phyloP scores from a whole-genome alignment of 139 green algal genomes.

The Picochlorum costavermella region DNA sequence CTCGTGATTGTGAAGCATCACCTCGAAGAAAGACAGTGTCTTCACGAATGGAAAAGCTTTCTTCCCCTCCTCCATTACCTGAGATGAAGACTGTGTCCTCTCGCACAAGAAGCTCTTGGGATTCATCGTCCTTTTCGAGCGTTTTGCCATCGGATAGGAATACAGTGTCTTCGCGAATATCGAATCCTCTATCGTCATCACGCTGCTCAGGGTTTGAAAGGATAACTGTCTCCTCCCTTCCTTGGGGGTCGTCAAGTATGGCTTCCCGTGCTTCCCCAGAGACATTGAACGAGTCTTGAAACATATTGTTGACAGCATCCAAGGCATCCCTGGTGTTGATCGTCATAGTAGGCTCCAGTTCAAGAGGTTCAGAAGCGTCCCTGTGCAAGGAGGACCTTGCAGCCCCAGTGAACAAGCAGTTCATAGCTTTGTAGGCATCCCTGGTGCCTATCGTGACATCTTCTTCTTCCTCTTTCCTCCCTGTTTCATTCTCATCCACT shows the following conservation, averaged over 20 bases:
- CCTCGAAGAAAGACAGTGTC: constrained; percentile 8
- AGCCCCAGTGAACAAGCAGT: constrained; percentile 45
- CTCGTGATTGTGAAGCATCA: background rate
- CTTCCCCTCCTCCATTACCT: background rate
- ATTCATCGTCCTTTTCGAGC: background rate
- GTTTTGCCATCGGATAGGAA: background rate
- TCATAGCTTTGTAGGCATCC: constrained; percentile 50
- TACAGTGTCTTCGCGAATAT: constrained; percentile 13
- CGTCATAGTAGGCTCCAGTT: constrained; percentile 51
- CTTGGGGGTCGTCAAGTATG: background rate
- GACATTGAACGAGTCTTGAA: background rate
- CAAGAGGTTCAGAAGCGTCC: background rate
- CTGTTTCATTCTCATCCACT: background rate
- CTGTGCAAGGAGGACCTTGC: background rate
- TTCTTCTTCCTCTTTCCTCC: background rate
- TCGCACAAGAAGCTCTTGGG: background rate
- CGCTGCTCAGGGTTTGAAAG: background rate
- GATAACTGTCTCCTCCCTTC: background rate
- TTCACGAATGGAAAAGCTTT: constrained; percentile 6
- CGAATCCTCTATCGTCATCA: background rate
- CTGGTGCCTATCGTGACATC: constrained; percentile 51
- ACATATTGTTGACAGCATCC: constrained; percentile 52
- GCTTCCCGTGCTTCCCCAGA: too few species aligned
- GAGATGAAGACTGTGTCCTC: constrained; percentile 15
- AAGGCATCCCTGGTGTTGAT: constrained; percentile 50